phyloP scores from a whole-genome alignment of 2,329 filamentous ascomycete species.

The Orbilia javanica region DNA sequence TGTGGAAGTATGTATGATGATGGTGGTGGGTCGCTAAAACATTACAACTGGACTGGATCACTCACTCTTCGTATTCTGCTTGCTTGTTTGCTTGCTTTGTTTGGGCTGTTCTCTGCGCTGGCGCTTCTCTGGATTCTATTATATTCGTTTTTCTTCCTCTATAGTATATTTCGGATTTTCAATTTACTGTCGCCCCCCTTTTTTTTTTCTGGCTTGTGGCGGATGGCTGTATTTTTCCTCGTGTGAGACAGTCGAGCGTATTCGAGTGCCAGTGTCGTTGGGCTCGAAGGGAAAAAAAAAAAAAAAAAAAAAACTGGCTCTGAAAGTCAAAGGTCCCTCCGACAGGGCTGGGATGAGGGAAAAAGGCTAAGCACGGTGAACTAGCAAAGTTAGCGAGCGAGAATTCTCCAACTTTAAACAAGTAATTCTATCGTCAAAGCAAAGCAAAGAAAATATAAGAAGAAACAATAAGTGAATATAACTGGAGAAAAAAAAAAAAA shows the following conservation, averaged over 20 bases:
- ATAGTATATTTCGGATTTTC: slow-evolving; percentile 10
- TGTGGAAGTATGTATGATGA: slow-evolving; percentile 8
- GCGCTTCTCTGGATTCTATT: neutral
- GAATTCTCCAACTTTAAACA: slow-evolving; percentile 44
- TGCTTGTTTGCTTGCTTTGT: slow-evolving; percentile 17
- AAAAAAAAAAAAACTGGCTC: neutral
- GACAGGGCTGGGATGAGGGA: slow-evolving; percentile 38
- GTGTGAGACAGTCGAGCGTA: slow-evolving; percentile 43
- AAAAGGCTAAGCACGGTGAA: slow-evolving; percentile 35
- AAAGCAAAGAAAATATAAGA: neutral
- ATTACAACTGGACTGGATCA: slow-evolving; percentile 20
- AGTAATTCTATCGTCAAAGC: slow-evolving; percentile 18
- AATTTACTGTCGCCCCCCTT: neutral
- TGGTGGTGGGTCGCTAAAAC: slow-evolving; percentile 36
- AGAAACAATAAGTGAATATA: slow-evolving; percentile 5
- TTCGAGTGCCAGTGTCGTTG: slow-evolving; percentile 34
- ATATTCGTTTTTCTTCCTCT: neutral
- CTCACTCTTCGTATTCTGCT: slow-evolving; percentile 55
- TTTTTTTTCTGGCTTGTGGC: neutral
- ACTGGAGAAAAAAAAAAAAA: slow-evolving; percentile 24
- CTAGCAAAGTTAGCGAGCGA: slow-evolving; percentile 49
- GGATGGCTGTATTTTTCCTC: neutral
- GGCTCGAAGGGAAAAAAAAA: slow-evolving; percentile 3
- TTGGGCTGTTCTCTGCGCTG: slow-evolving; percentile 35
- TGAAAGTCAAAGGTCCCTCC: slow-evolving; percentile 18